Evolutionary conservation across 1,284 basidiomycete species (phyloP).

Genomic region (Exobasidium cylindrosporum): DNA sequence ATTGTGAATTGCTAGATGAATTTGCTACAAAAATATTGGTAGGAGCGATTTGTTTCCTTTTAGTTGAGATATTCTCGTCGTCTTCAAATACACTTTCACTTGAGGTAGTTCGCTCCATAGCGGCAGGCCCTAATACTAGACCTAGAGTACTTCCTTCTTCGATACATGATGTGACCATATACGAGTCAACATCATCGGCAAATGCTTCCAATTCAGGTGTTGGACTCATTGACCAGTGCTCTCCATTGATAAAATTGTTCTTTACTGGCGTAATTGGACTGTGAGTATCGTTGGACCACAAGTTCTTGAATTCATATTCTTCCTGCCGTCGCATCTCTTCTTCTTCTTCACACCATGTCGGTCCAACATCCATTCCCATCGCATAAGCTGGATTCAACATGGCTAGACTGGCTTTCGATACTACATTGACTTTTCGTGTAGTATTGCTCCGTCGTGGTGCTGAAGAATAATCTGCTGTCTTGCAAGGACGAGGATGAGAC

Average conservation of each 20-base stretch:
- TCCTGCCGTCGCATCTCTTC: neutral
- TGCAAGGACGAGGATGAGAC: neutral
- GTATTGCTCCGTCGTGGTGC: neutral
- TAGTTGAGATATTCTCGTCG: neutral
- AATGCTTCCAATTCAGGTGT: slow-evolving; percentile 47
- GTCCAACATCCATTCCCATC: slow-evolving; percentile 45
- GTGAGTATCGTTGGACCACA: neutral
- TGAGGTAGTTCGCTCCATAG: neutral
- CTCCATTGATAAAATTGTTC: neutral
- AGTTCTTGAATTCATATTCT: neutral
- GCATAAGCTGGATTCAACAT: slow-evolving; percentile 46
- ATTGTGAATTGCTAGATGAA: neutral
- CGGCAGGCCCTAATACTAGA: neutral
- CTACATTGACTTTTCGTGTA: slow-evolving; percentile 40
- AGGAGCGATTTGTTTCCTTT: neutral
- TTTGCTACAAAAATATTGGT: neutral
- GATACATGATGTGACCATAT: neutral
- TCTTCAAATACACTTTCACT: neutral
- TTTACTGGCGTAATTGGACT: neutral
- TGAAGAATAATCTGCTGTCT: neutral
- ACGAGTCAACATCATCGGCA: slow-evolving; percentile 11
- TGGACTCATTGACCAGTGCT: slow-evolving; percentile 8
- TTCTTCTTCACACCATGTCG: slow-evolving; percentile 24
- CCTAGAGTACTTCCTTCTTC: neutral
- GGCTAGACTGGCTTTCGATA: slow-evolving; percentile 47